Base-by-base conservation (phyloP, 768 basidiomycete genomes). In the Suillus variegatus region DNA sequence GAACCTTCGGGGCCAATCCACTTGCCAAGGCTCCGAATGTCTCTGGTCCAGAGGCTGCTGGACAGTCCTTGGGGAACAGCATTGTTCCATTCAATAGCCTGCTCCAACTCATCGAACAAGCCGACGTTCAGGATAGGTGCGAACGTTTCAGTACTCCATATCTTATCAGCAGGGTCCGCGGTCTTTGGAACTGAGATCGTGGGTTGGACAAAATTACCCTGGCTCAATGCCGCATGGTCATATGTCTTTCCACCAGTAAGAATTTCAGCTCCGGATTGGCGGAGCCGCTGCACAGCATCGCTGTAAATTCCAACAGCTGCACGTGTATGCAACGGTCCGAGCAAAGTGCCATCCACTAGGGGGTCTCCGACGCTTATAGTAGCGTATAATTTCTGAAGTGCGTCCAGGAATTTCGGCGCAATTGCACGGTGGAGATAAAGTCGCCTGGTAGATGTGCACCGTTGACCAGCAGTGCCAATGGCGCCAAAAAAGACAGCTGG, bases 401-500 rank as follows among this genome's bases (percentile, higher is more conserved):
- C 87, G 38, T 85, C 82, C 67, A 97, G 82, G 81, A 98, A 95
- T 62, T 87, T 81, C 35, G 83, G 71, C 0, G 95, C 90, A 69
- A 99, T 87, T 65, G 86, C 76, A 57, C 87, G 87, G 77, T 99
- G 97, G 64, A 98, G 83, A 78, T 93, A 94, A 22, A 98, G 85
- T 65, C 97, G 85, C 65, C 97, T 87, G 1, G 96, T 98, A 41
- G 95, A 90, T 2, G 97, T 99, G 81, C 97, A 98, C 54, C 91
- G 86, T 68, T 85, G 84, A 18, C 85, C 85, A 12, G 88, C 84
- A 41, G 89, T 91, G 40, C 97, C 97, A 54, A 97, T 89, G 36
- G 97, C 94, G 44, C 96, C 93, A 79, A 98, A 98, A 76, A 95
- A 93, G 36, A 96, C 91, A 5, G 94, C 86, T 16, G 93, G 93